These are phyloP conservation scores for Pythium dissotocum DNA, from an alignment of 352 stramenopile species.

Conservation along the genomic window DNA sequence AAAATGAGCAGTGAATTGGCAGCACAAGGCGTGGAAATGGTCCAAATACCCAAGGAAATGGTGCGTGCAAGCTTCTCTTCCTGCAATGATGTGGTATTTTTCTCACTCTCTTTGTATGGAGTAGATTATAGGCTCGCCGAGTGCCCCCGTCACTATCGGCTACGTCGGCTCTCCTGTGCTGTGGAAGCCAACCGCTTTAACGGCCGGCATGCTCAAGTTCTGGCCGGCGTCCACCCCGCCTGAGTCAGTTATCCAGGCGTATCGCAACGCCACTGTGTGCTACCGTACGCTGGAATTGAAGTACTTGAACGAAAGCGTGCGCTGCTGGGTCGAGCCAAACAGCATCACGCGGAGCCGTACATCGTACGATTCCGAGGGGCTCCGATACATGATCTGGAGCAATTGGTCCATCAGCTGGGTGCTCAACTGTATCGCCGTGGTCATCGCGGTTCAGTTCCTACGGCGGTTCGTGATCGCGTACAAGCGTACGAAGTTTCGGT, in stretches of 20 bases:
- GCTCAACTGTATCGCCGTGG: conserved; percentile 35
- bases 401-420: conserved; percentile 46
- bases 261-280: conserved; percentile 33
- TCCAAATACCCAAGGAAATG: conserved; percentile 24
- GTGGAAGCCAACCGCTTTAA: conserved; percentile 32
- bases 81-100: not conserved
- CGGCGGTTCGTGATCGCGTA: conserved; percentile 29
- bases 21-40: conserved; percentile 18
- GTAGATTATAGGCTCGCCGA: conserved; percentile 29
- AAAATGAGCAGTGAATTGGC: conserved; percentile 26
- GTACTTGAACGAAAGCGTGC: conserved; percentile 38
- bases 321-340: conserved; percentile 41
- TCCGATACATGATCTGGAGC: conserved; percentile 39
- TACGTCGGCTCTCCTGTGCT: conserved; percentile 32
- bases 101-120: not conserved
- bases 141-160: conserved; percentile 10
- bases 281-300: conserved; percentile 39
- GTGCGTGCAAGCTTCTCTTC: conserved; percentile 5
- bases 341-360: conserved; percentile 26
- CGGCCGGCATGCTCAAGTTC: conserved; percentile 29
- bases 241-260: conserved; percentile 4
- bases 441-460: conserved; percentile 31
- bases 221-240: conserved; percentile 18
- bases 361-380: conserved; percentile 26
- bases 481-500: conserved; percentile 26